phyloP scores from a whole-genome alignment of 1,284 basidiomycete genomes.

The Vanrija pseudolonga region DNA sequence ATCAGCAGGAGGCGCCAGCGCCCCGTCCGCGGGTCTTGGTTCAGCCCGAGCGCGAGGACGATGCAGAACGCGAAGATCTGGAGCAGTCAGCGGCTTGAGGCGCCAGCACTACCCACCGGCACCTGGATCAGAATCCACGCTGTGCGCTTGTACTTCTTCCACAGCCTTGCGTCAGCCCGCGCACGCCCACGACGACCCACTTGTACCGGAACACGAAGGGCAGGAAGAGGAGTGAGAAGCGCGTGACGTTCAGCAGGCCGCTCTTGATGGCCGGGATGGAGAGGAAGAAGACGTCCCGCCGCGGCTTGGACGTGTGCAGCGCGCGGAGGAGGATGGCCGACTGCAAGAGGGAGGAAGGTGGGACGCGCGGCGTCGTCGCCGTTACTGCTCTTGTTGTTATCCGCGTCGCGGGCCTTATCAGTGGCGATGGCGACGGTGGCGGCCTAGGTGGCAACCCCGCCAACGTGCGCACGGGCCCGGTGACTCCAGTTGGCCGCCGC shows the following conservation, averaged over 20 bases:
- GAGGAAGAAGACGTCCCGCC: slow-evolving; percentile 52
- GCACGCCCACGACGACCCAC: slow-evolving; percentile 27
- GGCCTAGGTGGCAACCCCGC: too few relatives aligned
- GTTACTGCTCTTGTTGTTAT: background rate
- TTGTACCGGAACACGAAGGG: slow-evolving; percentile 53
- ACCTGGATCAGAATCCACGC: slow-evolving; percentile 50
- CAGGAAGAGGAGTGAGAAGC: slow-evolving; percentile 50
- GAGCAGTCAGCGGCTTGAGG: background rate
- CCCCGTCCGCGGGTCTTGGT: slow-evolving; percentile 51
- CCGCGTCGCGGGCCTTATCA: background rate
- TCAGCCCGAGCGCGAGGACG: slow-evolving; percentile 53
- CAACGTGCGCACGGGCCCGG: too few relatives aligned
- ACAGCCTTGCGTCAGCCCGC: slow-evolving; percentile 34
- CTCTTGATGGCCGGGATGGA: slow-evolving; percentile 52
- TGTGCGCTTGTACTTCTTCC: slow-evolving; percentile 48
- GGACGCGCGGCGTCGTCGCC: too few relatives aligned
- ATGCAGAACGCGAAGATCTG: slow-evolving; percentile 53
- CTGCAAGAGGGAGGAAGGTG: too few relatives aligned
- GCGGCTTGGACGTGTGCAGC: slow-evolving; percentile 41
- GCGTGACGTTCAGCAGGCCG: slow-evolving; percentile 47
- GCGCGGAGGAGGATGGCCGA: background rate
- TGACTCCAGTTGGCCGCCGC: too few relatives aligned
- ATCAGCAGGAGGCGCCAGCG: slow-evolving; percentile 56
- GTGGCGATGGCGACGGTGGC: too few relatives aligned
- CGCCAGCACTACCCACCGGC: slow-evolving; percentile 35